phyloP scores from a whole-genome alignment of 768 basidiomycete genomes.

The Phaeotremella skinneri region DNA sequence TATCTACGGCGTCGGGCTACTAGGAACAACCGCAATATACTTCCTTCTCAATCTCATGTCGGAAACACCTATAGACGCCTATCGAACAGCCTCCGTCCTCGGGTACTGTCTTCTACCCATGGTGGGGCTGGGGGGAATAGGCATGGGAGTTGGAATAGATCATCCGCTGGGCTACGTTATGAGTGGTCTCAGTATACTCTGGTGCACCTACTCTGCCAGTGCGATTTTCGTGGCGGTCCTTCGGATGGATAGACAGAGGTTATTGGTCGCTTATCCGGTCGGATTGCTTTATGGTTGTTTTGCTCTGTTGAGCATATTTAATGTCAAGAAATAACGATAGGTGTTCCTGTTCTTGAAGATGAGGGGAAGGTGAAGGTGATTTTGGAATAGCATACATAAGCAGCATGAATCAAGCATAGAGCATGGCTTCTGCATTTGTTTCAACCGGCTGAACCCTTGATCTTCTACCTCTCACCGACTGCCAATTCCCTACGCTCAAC shows the following conservation, averaged over 20 bases:
- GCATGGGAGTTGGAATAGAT: slow-evolving; percentile 80
- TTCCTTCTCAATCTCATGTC: slow-evolving; percentile 96
- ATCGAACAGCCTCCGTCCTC: slow-evolving; percentile 83
- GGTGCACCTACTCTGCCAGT: slow-evolving; percentile 96
- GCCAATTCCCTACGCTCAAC: not conserved
- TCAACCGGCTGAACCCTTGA: too few species aligned
- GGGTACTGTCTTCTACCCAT: slow-evolving; percentile 96
- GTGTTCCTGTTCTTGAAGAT: slow-evolving; percentile 3
- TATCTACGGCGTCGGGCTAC: slow-evolving; percentile 95
- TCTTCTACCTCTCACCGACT: too few species aligned
- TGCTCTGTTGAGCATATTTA: slow-evolving; percentile 87
- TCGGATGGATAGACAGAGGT: slow-evolving; percentile 89
- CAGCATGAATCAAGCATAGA: not conserved
- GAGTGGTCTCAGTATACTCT: slow-evolving; percentile 75
- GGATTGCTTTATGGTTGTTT: slow-evolving; percentile 92
- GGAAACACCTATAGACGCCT: slow-evolving; percentile 88
- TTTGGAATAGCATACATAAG: not conserved
- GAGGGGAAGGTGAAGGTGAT: not conserved
- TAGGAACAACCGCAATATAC: slow-evolving; percentile 89
- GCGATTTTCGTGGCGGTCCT: slow-evolving; percentile 93
- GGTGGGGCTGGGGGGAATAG: slow-evolving; percentile 87
- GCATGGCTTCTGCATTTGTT: not conserved
- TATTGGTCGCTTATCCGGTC: slow-evolving; percentile 94
- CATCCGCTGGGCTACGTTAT: slow-evolving; percentile 81
- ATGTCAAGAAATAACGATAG: slow-evolving; percentile 54